These are phyloP conservation scores for Brassica balearica DNA, from an alignment of 441 rosid genomes.

Conservation along the genomic window DNA sequence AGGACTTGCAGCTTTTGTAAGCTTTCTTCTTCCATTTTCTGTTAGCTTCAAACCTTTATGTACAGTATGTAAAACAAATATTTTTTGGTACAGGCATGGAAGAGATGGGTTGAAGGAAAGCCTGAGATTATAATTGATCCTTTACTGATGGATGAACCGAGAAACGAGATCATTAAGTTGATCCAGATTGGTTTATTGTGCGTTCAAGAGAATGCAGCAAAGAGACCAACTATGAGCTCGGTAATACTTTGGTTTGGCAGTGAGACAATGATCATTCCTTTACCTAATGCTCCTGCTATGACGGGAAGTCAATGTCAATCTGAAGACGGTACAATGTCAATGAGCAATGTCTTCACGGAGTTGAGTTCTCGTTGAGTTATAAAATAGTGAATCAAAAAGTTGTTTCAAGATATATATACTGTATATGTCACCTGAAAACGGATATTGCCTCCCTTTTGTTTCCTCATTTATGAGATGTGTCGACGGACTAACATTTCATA, in stretches of 20 bases:
- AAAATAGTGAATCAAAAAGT: not conserved
- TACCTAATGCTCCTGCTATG: constrained; percentile 29
- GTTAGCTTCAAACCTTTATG: not conserved
- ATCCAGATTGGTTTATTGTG: constrained; percentile 47
- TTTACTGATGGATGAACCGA: not conserved
- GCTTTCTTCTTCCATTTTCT: not conserved
- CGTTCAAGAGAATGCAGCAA: constrained; percentile 42
- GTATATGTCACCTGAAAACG: not conserved
- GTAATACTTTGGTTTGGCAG: constrained; percentile 36
- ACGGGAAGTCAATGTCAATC: not conserved
- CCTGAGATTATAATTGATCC: constrained; percentile 37
- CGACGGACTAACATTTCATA: no score
- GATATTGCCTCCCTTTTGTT: not conserved
- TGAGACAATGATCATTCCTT: constrained; percentile 26
- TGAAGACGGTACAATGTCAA: not conserved
- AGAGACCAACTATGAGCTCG: constrained; percentile 39
- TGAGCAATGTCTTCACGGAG: constrained; percentile 4
- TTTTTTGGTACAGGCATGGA: constrained; percentile 19
- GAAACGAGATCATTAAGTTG: constrained; percentile 41
- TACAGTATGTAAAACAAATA: not conserved
- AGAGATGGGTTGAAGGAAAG: constrained; percentile 38
- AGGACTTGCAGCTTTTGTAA: not conserved
- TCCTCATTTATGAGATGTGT: not conserved
- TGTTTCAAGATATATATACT: not conserved
- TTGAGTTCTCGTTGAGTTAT: not conserved